These are phyloP conservation scores for Acidiella bohemica DNA, from an alignment of 495 filamentous ascomycete species.

Conservation along the genomic window DNA sequence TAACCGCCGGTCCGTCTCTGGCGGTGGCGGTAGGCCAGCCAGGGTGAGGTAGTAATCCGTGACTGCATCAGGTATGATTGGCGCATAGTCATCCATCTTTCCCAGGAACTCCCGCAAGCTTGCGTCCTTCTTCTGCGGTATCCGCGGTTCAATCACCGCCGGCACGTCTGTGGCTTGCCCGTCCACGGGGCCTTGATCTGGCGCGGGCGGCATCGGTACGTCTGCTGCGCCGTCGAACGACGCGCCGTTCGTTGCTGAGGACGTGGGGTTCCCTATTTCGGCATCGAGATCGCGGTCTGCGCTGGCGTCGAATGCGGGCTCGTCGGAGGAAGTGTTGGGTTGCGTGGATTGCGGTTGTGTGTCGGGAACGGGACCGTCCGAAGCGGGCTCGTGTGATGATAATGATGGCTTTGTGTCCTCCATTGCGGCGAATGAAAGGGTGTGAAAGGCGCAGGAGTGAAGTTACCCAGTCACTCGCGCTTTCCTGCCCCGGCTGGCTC, in stretches of 20 bases:
- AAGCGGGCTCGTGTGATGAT: background rate
- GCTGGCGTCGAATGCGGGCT: slow-evolving; percentile 4
- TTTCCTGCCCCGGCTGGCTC: background rate
- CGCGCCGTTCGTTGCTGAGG: slow-evolving; percentile 12
- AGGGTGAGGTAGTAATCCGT: slow-evolving; percentile 96
- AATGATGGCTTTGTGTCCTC: slow-evolving; percentile 1
- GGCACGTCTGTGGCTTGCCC: slow-evolving; percentile 1
- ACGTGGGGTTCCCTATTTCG: slow-evolving; percentile 19
- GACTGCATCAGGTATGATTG: slow-evolving; percentile 94
- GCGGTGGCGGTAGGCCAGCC: slow-evolving; percentile 80
- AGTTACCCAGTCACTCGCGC: background rate
- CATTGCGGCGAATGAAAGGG: slow-evolving; percentile 3
- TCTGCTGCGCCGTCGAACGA: background rate
- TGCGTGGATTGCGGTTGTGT: background rate
- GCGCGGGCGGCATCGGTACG: background rate
- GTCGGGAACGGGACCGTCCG: slow-evolving; percentile 8
- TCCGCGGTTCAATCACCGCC: slow-evolving; percentile 28
- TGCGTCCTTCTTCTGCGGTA: slow-evolving; percentile 73
- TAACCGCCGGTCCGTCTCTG: slow-evolving; percentile 72
- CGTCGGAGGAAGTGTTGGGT: background rate
- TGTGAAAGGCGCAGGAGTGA: background rate
- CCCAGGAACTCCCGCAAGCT: slow-evolving; percentile 77
- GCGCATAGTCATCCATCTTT: slow-evolving; percentile 98
- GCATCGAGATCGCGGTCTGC: slow-evolving; percentile 21
- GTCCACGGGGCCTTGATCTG: slow-evolving; percentile 35